Evolutionary conservation across 805 yeast species (phyloP), one percentile per base, ranked within the genome.

Genomic region (Lipomyces japonicus): DNA sequence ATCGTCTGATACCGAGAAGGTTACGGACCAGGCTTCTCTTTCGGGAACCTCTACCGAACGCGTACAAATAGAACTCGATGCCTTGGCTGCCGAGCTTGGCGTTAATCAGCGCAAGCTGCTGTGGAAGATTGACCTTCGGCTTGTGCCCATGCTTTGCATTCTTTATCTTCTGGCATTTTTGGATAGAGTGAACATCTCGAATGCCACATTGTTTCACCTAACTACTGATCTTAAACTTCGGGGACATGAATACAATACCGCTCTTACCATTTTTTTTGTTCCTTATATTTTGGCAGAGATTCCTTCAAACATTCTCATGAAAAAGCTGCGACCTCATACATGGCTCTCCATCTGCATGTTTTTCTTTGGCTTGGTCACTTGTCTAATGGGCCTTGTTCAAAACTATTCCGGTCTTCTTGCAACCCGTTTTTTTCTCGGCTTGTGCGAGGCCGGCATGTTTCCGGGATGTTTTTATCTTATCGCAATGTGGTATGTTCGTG

Each of bases 111-210:
- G 61, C 39, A 74, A 70, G 57, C 67, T 85, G 24, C 77, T 78
- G 78, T 70, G 79, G 74, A 84, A 83, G 61, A 71, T 82, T 28
- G 91, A 85, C 61, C 46, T 79, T 0, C 78, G 86, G 53, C 81
- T 86, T 35, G 81, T 85, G 25, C 88, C 90, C 3, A 81, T 88
- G n/a, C 82, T 86, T 57, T 79, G 88, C 62, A 61, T 85, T 25
- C 71, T 86, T 39, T 86, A 86, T 62, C 79, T 86, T 65, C 74
- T 86, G 54, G 82, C 91, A 1, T 86, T 86, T 63, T 69, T 86
- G 62, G 95, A 86, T 65, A 74, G 60, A 65, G 90, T 86, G 51
- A 86, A 86, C 65, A 84, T 86, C 54, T 80, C 90, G 26, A 86
- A 86, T 66, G 95, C 95, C 5, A 80, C 80, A 52, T 76, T 82